phyloP scores from a whole-genome alignment of 306 rosid species.

The Lithocarpus polystachyus region DNA sequence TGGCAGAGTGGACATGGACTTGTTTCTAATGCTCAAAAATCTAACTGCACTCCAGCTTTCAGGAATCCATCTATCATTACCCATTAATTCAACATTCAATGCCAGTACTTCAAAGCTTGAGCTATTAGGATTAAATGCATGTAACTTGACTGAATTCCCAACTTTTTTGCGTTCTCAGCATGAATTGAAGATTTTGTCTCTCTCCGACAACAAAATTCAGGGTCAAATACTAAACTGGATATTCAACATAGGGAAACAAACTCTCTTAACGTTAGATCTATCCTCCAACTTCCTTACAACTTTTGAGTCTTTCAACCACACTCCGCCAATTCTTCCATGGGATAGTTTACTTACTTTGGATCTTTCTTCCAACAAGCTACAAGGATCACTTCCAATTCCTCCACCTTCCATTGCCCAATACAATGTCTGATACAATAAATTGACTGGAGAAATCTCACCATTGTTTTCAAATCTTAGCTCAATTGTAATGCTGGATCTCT shows the following conservation, averaged over 20 bases:
- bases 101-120: not conserved
- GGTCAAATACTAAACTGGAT: not conserved
- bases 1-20: not conserved
- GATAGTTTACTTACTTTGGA: fast-evolving
- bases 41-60: not conserved
- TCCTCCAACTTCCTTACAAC: fast-evolving
- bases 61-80: not conserved
- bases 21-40: not conserved
- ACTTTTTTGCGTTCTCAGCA: not conserved
- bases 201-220: fast-evolving
- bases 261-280: fast-evolving
- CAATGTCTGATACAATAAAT: fast-evolving
- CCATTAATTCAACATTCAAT: not conserved
- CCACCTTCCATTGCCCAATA: not conserved
- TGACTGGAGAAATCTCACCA: not conserved
- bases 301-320: not conserved
- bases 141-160: not conserved
- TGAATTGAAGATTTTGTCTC: fast-evolving
- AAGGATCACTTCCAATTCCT: not conserved
- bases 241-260: not conserved
- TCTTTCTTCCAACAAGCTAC: not conserved
- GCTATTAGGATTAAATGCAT: fast-evolving
- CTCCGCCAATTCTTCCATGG: too few relatives aligned
- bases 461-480: not conserved
- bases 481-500: not conserved